Evolutionary conservation across 2,329 filamentous ascomycete species (phyloP), one percentile per base, ranked within the genome.

Genomic region (Ceratocystis huliohia): DNA sequence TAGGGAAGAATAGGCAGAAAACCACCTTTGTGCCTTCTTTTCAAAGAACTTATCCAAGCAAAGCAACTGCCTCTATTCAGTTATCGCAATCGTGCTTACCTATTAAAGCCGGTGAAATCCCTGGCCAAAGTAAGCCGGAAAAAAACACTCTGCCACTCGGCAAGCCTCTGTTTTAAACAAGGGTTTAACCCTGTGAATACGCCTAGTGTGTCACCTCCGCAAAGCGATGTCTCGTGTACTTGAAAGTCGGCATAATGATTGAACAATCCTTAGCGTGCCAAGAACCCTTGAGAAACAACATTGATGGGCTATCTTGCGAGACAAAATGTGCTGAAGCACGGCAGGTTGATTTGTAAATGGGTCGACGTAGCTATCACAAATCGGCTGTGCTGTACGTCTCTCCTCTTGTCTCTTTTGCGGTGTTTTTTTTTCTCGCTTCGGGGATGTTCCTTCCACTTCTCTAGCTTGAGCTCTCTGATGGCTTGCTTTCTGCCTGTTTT

Each of bases 181-280:
- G 53, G 53, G 53, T 57, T 57, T 57, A 57, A 57, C 53, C 53
- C 53, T 57, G 25, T 57, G 4, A 15, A 30, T 28, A 20, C 15
- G 28, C 13, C 53, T 7, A 17, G 53, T 57, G 53, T 57, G 28
- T 57, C 53, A 57, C 53, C 53, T 57, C 53, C 33, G 30, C 22
- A 30, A 57, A 57, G 22, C 25, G 17, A 28, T 57, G 53, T 57
- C 30, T 57, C 20, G 53, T 57, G 53, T 57, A 33, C 28, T n/a
- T 57, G 53, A 5, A 30, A 20, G 53, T 57, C 53, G 53, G 53
- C 53, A 57, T 57, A 57, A 57, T 33, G 20, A 57, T 57, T 41
- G n/a, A 28, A 6, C 53, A 57, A 57, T 57, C 53, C 53, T 57
- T 28, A 57, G 53, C 2, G n/a, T 57, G 25, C 48, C 30, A 28